Percentiles rank a stretch among this genome's conserved stretches.
These are phyloP conservation scores for Camellia lanceoleosa DNA, from an alignment of 148 eudicot genomes.

Conservation along the genomic window DNA sequence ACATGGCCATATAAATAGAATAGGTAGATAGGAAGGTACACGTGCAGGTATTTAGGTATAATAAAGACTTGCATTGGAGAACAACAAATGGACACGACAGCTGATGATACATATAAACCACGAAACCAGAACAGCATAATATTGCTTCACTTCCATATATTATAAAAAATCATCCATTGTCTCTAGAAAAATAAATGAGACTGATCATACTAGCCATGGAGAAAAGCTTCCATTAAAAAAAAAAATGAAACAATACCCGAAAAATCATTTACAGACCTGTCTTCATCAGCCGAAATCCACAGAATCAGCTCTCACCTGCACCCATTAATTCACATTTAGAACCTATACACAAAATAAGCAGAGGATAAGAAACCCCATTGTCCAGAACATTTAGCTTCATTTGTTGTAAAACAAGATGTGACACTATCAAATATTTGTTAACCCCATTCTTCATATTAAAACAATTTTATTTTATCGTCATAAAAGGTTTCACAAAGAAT, in stretches of 20 bases:
- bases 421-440: not conserved
- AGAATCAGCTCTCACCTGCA: constrained; percentile 18
- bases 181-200: not conserved
- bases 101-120: no score
- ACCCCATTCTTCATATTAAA: not conserved
- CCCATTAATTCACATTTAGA: constrained; percentile 11
- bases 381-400: no score
- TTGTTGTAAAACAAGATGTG: not conserved
- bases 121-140: not conserved
- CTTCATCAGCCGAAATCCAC: not conserved
- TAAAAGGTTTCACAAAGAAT: no score
- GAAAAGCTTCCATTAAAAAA: not conserved
- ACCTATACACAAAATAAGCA: not conserved
- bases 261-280: constrained; percentile 7
- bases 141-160: not conserved
- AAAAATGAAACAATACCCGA: not conserved
- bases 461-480: no score
- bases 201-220: not conserved
- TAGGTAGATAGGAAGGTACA: no score
- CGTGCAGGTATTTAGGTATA: no score
- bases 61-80: no score
- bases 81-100: no score
- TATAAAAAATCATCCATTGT: not conserved
- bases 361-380: not conserved
- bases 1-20: no score